Base-by-base conservation (phyloP, 2,329 filamentous ascomycete genomes). In the Talaromyces pinophilus region DNA sequence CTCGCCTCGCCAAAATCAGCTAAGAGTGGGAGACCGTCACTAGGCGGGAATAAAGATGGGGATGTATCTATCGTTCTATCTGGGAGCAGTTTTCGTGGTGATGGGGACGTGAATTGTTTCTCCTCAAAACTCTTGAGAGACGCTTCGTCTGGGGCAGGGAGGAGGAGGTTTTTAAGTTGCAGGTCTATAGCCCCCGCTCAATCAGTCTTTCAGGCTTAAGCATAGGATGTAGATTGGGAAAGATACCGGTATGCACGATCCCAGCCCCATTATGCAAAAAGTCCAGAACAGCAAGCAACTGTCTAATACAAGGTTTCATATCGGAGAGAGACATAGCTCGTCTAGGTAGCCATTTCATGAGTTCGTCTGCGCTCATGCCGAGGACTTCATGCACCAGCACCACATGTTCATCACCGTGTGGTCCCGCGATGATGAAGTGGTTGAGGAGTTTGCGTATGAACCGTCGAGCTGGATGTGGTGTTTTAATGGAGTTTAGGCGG, bases 111-210 rank as follows among this genome's bases (percentile, higher is more conserved):
- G 1, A 82, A 68, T 64, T 84, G 82, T 4, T 74, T 64, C 22
- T 82, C 64, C 68, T 81, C 79, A 28, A 83, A 80, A 1, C 74
- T 67, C 25, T 11, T 69, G 48, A 82, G 80, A 0, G 77, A 77
- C 57, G 81, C 73, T 61, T 83, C 79, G 0, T 65, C 55, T n/a
- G 40, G 17, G 40, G 81, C 77, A 4, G 74, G 73, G 40, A 82
- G 75, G 75, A 84, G 80, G 46, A 84, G 80, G 55, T 84, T 84
- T 65, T 82, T 79, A 2, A 79, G 76, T 67, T 81, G 82, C 30
- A 84, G 80, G 70, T 80, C 79, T 80, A 59, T 25, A 25, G 1
- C 25, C 25, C 25, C 25, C 25, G 25, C 25, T 25, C 25, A 25
- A 25, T 25, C 25, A 25, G 25, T 25, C 25, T 25, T 25, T 25